Evolutionary conservation across 2,329 filamentous ascomycete genomes (phyloP).

Genomic region (Thelonectria rubi): DNA sequence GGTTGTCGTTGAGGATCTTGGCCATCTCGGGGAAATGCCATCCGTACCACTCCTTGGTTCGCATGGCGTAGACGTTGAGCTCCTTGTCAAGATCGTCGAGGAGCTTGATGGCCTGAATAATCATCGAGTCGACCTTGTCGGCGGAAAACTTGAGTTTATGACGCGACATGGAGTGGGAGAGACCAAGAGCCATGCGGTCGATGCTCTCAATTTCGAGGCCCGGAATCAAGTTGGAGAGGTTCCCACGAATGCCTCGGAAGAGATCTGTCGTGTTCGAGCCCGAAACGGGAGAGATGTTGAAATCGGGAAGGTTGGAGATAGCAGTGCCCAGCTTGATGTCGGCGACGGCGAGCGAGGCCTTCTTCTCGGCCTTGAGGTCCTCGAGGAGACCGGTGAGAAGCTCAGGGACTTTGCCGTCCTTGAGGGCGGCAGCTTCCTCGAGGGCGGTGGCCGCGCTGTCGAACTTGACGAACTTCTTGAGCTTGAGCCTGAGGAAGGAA

Average conservation of each 20-base stretch:
- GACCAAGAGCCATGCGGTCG: constrained; percentile 93
- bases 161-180: constrained; percentile 94
- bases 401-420: constrained; percentile 94
- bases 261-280: constrained; percentile 71
- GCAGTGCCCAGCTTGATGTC: constrained; percentile 92
- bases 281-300: constrained; percentile 86
- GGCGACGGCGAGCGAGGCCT: constrained; percentile 91
- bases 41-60: constrained; percentile 99
- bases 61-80: constrained; percentile 98
- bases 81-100: constrained; percentile 98
- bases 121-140: constrained; percentile 99
- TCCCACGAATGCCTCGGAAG: constrained; percentile 92
- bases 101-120: constrained; percentile 93
- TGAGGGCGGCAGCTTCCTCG: constrained; percentile 87
- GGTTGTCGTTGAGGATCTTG: constrained; percentile 96
- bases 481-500: constrained; percentile 73
- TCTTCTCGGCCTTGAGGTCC: constrained; percentile 96
- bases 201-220: constrained; percentile 86
- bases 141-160: constrained; percentile 99
- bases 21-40: constrained; percentile 99
- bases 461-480: constrained; percentile 98
- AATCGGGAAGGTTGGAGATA: constrained; percentile 89
- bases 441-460: constrained; percentile 90
- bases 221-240: constrained; percentile 89
- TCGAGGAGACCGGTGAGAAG: constrained; percentile 85